Evolutionary conservation across 176 grass and related monocot genomes (phyloP).

Genomic region (Musa acuminata): DNA sequence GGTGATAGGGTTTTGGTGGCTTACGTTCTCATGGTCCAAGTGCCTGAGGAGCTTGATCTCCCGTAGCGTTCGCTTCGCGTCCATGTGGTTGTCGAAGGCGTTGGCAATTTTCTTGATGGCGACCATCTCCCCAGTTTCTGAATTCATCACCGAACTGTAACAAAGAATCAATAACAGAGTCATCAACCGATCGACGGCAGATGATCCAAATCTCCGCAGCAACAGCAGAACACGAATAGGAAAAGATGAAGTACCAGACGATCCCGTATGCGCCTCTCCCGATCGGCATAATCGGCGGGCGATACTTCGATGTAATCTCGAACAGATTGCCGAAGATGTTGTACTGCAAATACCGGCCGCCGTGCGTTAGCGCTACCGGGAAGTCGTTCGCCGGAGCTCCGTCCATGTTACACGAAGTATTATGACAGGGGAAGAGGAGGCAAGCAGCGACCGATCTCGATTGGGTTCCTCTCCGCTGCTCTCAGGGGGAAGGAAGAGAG

Average conservation of each 20-base stretch:
- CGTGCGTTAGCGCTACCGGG: constrained; percentile 47
- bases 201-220: no score
- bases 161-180: background rate
- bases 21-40: constrained; percentile 98
- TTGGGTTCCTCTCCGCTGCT: background rate
- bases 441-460: background rate
- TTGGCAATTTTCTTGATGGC: constrained; percentile 98
- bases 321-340: constrained; percentile 88
- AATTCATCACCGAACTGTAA: constrained; percentile 76
- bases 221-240: no score
- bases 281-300: constrained; percentile 83
- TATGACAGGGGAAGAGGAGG: no score
- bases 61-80: constrained; percentile 89
- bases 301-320: constrained; percentile 81
- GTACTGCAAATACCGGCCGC: constrained; percentile 58
- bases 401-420: constrained; percentile 31
- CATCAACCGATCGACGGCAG: background rate
- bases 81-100: constrained; percentile 95
- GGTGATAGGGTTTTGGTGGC: background rate
- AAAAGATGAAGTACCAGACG: constrained; percentile 50
- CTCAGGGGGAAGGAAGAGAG: background rate
- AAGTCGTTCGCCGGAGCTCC: constrained; percentile 56
- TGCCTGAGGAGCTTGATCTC: constrained; percentile 92
- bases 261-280: constrained; percentile 92
- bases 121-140: constrained; percentile 73